Evolutionary conservation across 495 filamentous ascomycete species (phyloP), one percentile per base, ranked within the genome.

Genomic region (Chaetomium tenue): DNA sequence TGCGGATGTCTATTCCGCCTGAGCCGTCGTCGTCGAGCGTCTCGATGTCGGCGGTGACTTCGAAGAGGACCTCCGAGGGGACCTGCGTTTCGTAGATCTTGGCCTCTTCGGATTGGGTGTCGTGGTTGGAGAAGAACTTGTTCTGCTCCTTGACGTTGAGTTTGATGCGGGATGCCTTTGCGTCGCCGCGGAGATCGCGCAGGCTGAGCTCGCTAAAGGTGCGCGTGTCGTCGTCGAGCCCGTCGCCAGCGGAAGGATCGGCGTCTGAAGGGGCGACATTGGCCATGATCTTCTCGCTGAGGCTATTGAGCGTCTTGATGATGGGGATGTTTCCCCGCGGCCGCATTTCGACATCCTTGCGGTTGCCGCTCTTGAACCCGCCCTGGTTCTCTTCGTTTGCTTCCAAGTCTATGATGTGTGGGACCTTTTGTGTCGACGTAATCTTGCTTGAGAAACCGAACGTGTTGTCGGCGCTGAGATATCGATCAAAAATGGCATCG

Each of bases 331-430:
- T 78, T 46, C 72, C 68, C 46, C 77, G 72, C 1, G 91, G 91
- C 51, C 90, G 83, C 93, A 98, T 97, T 57, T 92, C 91, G 22
- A 87, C 71, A 70, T 97, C 93, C 40, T 91, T 89, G 52, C 86
- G 81, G 72, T 98, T 98, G 48, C 93, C 93, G 68, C 86, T 82
- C 64, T 78, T 83, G 70, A 75, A 78, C 46, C 83, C 82, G 61
- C 83, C 82, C 67, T 96, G 83, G 71, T 98, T 91, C 71, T 90
- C 89, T 76, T 98, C 94, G 71, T 98, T 98, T 37, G 89, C 94
- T 71, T 92, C 91, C 40, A 98, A 70, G 76, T 98, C 89, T 60
- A 98, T 91, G 63, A 93, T 91, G 70, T 92, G 86, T 0, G 94
- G 95, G 20, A 98, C 84, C 63, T 89, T 81, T 18, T 83, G 75